Percentiles rank a stretch among this genome's conserved stretches.
These are phyloP conservation scores for Zizania latifolia DNA, from an alignment of 176 grass and related monocot species.

Conservation along the genomic window DNA sequence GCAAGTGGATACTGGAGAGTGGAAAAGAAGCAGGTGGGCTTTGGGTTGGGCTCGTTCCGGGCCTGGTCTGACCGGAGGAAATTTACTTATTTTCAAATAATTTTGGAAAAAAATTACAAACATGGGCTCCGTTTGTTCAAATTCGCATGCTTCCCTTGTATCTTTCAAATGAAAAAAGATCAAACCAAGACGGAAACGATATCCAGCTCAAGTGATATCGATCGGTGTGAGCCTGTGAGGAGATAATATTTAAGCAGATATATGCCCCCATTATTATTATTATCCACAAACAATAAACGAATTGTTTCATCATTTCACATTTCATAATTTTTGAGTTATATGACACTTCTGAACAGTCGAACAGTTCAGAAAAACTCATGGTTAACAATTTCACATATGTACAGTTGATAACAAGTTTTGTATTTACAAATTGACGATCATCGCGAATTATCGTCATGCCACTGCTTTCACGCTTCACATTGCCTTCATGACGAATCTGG, in stretches of 20 bases:
- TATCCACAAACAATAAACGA: background rate
- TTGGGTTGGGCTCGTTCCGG: background rate
- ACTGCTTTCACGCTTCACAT: constrained; percentile 13
- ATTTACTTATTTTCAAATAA: too few species aligned
- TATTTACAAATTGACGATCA: constrained; percentile 30
- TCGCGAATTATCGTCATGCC: background rate
- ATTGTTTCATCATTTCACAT: background rate
- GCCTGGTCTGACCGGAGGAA: background rate
- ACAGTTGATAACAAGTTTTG: constrained; percentile 27
- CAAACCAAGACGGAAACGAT: background rate
- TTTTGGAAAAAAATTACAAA: too few species aligned
- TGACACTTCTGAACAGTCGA: background rate
- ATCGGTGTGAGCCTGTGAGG: background rate
- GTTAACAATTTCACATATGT: constrained; percentile 25
- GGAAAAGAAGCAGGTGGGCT: background rate
- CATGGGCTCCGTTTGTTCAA: too few species aligned
- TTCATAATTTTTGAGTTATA: background rate
- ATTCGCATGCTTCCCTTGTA: background rate
- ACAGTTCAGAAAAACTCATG: background rate
- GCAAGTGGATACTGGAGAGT: background rate
- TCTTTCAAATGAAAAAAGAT: background rate
- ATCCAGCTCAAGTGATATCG: background rate
- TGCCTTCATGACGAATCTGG: constrained; percentile 64
- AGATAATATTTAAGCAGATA: background rate
- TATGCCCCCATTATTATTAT: background rate